A percentile compares a stretch with the other conserved stretches of the same genome.
Conservation (phyloP, 2,329 filamentous ascomycete species). For the Claviceps maximensis region DNA sequence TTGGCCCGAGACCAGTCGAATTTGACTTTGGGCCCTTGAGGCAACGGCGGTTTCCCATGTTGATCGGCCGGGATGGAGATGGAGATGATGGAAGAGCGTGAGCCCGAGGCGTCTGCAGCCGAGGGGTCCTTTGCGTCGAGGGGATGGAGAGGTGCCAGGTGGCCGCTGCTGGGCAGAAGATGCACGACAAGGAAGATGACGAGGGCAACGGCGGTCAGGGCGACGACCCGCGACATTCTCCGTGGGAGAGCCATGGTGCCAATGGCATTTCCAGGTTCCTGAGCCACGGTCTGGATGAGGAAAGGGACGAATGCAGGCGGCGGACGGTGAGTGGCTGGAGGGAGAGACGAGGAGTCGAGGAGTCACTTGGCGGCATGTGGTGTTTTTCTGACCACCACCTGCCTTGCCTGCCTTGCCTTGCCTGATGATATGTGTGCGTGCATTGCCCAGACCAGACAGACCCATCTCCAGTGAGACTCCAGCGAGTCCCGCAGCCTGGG, state of each 20-base stretch:
- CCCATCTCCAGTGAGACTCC: too few species aligned
- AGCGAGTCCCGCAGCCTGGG: too few species aligned
- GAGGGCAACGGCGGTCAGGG: conserved; percentile 10
- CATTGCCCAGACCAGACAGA: too few species aligned
- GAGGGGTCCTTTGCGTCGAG: neutral
- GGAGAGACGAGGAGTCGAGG: neutral
- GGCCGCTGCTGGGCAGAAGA: conserved; percentile 8
- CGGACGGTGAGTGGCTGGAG: neutral
- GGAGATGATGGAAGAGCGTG: too few species aligned
- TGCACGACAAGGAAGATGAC: conserved; percentile 12
- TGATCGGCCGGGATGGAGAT: too few species aligned
- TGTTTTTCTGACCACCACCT: too few species aligned
- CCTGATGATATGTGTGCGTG: too few species aligned
- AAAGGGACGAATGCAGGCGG: neutral
- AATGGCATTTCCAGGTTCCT: conserved; percentile 3
- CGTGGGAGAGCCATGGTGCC: conserved; percentile 13
- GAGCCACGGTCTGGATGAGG: neutral
- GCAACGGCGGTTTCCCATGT: neutral
- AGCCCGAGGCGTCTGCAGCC: neutral
- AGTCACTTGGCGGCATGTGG: too few species aligned
- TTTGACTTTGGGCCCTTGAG: conserved; percentile 10
- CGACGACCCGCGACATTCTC: conserved; percentile 12
- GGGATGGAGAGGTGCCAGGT: neutral
- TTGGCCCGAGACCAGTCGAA: conserved; percentile 19
- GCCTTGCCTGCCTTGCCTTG: too few species aligned